These are phyloP conservation scores for Fabrea salina DNA, from an alignment of 169 alveolate genomes.

Conservation along the genomic window DNA sequence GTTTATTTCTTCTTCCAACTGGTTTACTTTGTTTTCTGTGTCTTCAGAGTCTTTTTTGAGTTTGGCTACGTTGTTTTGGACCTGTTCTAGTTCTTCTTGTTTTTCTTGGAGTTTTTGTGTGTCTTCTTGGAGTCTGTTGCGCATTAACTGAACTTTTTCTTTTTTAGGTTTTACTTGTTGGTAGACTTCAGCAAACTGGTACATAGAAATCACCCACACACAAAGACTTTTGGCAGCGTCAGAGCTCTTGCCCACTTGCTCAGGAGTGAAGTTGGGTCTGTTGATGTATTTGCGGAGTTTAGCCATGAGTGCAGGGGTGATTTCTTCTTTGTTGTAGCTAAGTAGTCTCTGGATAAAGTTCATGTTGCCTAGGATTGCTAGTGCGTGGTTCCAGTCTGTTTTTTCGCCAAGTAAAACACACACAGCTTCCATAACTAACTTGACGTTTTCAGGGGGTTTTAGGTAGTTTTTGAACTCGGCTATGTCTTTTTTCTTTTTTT, in stretches of 20 bases:
- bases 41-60: conserved; percentile 39
- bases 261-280: conserved; percentile 80
- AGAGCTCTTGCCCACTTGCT: conserved; percentile 81
- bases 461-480: conserved; percentile 52
- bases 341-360: conserved; percentile 21
- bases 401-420: conserved; percentile 51
- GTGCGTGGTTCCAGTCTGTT: conserved; percentile 49
- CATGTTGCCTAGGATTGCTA: conserved; percentile 35
- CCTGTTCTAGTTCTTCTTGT: conserved; percentile 47
- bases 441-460: conserved; percentile 45
- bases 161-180: conserved; percentile 48
- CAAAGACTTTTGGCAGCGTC: conserved; percentile 79
- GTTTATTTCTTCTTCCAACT: conserved; percentile 54
- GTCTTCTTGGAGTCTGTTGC: conserved; percentile 37
- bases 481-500: conserved; percentile 41
- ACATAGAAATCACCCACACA: conserved; percentile 36
- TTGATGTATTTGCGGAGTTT: conserved; percentile 52
- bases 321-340: conserved; percentile 53
- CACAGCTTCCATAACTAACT: conserved; percentile 52
- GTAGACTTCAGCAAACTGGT: conserved; percentile 46
- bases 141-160: conserved; percentile 50
- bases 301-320: conserved; percentile 39
- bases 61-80: conserved; percentile 41
- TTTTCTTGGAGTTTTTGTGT: background rate
- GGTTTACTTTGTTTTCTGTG: conserved; percentile 41